Base-by-base conservation (phyloP, 805 yeast genomes). In the Debaryomyces maramus region DNA sequence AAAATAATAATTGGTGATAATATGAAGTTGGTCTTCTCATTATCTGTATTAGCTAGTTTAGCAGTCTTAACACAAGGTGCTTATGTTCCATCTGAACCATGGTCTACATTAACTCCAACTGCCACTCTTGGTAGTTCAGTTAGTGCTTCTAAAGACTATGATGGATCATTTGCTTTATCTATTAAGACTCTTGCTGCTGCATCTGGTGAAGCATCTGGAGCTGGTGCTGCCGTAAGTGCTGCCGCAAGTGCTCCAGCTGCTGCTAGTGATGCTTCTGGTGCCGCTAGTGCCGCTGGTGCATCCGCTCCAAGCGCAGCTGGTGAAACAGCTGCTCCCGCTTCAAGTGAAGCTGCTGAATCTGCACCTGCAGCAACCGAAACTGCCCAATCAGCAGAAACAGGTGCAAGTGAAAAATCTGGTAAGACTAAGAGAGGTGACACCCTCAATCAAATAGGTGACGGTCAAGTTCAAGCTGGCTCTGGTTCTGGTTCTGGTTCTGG, bases 391-490 rank as follows among this genome's bases (percentile, higher is more conserved):
- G 28, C 28, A 7, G 11, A 6, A 24, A 24, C 28, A 2, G 28
- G 28, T 3, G 28, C 6, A 24, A 4, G 11, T 9, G 26, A 9
- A 22, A 15, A 6, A 24, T 24, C 13, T n/a, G n/a, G n/a, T 13
- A 20, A 20, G 19, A 10, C 4, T 8, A 39, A 33, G 41, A 39
- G 41, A 39, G 34, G 27, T 27, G 40, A 50, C 38, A 58, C 52
- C 24, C 55, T 59, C 18, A 53, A 50, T 43, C 72, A 66, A 53
- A 63, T 63, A 28, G 50, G 55, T 31, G 72, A 62, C 39, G 68
- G 68, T 34, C 70, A 63, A 53, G 43, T 54, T 34, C 65, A 54
- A 47, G 33, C 61, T 75, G 45, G 80, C 75, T 56, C 58, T 36
- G 40, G 50, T 6, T 24, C 28, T 6, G 28, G 28, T 6, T 24